These are phyloP conservation scores for Quercus aquifolioides DNA, from an alignment of 306 rosid genomes.

Conservation along the genomic window DNA sequence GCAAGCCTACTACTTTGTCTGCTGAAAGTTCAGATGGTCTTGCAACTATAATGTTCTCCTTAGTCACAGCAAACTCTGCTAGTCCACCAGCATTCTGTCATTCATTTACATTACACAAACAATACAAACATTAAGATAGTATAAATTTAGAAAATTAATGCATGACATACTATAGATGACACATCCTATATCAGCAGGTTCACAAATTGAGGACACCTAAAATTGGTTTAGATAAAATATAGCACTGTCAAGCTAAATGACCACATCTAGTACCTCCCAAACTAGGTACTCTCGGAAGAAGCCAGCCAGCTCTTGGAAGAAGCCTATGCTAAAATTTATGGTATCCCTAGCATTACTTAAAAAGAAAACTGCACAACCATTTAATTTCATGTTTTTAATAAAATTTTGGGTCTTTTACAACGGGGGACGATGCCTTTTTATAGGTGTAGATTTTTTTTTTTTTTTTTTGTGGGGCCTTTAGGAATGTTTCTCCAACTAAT, in stretches of 20 bases:
- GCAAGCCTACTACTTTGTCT: slow-evolving; percentile 53
- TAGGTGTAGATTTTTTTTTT: too few relatives aligned
- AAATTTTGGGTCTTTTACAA: too few relatives aligned
- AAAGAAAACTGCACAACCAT: too few relatives aligned
- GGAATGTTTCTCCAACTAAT: too few relatives aligned
- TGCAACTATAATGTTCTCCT: slow-evolving; percentile 41
- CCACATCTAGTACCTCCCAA: too few relatives aligned
- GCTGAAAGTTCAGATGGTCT: slow-evolving; percentile 58
- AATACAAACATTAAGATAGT: neutral
- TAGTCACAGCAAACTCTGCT: slow-evolving; percentile 57
- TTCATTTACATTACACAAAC: neutral
- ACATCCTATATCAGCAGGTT: neutral
- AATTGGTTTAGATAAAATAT: neutral
- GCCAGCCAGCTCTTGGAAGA: too few relatives aligned
- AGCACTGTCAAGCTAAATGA: neutral
- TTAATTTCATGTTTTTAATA: too few relatives aligned
- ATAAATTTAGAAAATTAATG: neutral
- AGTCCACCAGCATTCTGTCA: slow-evolving; percentile 71
- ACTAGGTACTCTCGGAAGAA: too few relatives aligned
- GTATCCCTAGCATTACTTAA: too few relatives aligned
- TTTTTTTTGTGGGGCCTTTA: too few relatives aligned
- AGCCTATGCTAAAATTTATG: too few relatives aligned
- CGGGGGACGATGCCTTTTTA: too few relatives aligned
- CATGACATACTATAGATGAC: neutral
- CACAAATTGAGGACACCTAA: neutral